These are phyloP conservation scores for Sugiyamaella paludigena DNA, from an alignment of 1,139 yeast genomes.

Conservation along the genomic window DNA sequence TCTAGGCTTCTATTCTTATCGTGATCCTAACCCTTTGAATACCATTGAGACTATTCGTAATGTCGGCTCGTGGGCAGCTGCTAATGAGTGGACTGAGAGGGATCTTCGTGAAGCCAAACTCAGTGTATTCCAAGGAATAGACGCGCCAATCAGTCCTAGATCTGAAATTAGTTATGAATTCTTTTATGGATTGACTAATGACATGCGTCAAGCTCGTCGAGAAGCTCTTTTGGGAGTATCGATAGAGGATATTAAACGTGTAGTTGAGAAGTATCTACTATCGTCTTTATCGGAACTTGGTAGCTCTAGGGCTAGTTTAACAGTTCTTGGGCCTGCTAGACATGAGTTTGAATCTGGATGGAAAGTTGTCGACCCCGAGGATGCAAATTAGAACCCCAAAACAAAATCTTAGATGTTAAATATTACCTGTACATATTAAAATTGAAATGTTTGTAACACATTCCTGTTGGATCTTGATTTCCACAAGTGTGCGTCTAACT, in stretches of 20 bases:
- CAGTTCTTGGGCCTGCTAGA: constrained; percentile 54
- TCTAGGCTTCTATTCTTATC: constrained; percentile 79
- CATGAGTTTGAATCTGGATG: constrained; percentile 41
- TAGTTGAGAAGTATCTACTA: constrained; percentile 57
- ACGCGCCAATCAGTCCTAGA: constrained; percentile 82
- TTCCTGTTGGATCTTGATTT: too few species aligned
- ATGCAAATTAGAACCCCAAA: constrained; percentile 2
- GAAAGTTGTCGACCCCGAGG: constrained; percentile 27
- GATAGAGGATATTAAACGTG: constrained; percentile 61
- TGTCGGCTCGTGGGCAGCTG: constrained; percentile 56
- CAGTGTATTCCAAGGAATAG: constrained; percentile 85
- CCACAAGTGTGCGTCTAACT: too few species aligned
- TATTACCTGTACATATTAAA: constrained; percentile 7
- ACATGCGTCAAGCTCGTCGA: constrained; percentile 77
- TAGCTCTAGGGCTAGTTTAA: constrained; percentile 35
- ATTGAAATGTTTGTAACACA: constrained; percentile 11
- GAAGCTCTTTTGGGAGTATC: constrained; percentile 65
- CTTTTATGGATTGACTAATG: constrained; percentile 70
- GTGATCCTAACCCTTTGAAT: constrained; percentile 84
- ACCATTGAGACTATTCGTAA: constrained; percentile 61
- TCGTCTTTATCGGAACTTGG: constrained; percentile 27
- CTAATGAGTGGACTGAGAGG: constrained; percentile 50
- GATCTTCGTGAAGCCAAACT: constrained; percentile 89
- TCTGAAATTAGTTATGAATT: constrained; percentile 71
- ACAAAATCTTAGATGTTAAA: constrained; percentile 3